phyloP scores from a whole-genome alignment of 1,284 basidiomycete species.

The Trichosporon faecale region DNA sequence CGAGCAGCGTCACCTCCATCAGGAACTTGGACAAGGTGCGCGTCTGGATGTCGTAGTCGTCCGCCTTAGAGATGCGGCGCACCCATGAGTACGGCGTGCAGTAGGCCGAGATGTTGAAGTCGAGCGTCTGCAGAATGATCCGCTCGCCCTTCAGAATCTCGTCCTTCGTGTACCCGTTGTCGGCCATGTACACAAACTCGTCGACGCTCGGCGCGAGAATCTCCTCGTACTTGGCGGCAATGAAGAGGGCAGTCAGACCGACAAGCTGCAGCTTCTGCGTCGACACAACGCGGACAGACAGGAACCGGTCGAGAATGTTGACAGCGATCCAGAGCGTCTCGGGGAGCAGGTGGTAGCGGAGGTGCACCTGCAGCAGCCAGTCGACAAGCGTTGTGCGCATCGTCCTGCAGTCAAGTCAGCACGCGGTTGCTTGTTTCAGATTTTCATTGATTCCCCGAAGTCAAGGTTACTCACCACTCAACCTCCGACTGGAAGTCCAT shows the following conservation, averaged over 20 bases:
- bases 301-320: slow-evolving; percentile 65
- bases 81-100: slow-evolving; percentile 99
- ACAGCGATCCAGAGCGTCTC: slow-evolving; percentile 67
- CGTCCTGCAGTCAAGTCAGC: slow-evolving; percentile 43
- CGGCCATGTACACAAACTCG: slow-evolving; percentile 96
- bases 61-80: slow-evolving; percentile 95
- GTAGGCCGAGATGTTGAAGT: slow-evolving; percentile 94
- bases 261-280: slow-evolving; percentile 64
- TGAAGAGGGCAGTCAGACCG: slow-evolving; percentile 64
- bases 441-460: neutral
- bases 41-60: slow-evolving; percentile 98
- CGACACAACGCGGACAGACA: slow-evolving; percentile 61
- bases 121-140: slow-evolving; percentile 84
- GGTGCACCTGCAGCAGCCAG: slow-evolving; percentile 63
- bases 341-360: slow-evolving; percentile 64
- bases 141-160: slow-evolving; percentile 98
- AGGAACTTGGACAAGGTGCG: slow-evolving; percentile 96
- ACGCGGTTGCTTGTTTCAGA: neutral
- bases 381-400: slow-evolving; percentile 59
- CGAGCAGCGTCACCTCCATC: slow-evolving; percentile 92
- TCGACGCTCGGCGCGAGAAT: slow-evolving; percentile 82
- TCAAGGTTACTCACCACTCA: slow-evolving; percentile 62
- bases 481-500: slow-evolving; percentile 94
- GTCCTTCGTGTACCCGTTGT: slow-evolving; percentile 86
- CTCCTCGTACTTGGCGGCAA: slow-evolving; percentile 65